Evolutionary conservation across 1,284 basidiomycete genomes (phyloP).

Genomic region (Cryptococcus amylolentus): DNA sequence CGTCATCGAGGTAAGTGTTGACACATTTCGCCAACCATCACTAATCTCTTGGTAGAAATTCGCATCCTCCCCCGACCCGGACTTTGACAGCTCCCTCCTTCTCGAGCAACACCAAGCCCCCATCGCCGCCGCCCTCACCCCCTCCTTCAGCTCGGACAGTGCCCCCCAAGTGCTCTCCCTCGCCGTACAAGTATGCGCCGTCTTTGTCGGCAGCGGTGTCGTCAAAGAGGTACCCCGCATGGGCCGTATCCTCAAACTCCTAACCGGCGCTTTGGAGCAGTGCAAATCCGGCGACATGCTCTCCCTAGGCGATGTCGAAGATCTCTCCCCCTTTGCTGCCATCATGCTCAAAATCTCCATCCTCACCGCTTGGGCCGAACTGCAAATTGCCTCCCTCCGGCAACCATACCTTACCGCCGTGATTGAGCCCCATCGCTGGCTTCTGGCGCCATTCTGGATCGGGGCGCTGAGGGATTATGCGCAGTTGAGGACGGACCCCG

Average conservation of each 20-base stretch:
- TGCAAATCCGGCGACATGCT: slow-evolving; percentile 79
- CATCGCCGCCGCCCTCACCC: slow-evolving; percentile 95
- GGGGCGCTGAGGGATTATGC: slow-evolving; percentile 87
- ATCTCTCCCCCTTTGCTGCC: slow-evolving; percentile 87
- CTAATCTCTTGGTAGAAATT: slow-evolving; percentile 61
- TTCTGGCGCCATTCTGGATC: slow-evolving; percentile 82
- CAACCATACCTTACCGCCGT: slow-evolving; percentile 78
- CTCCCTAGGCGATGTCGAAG: slow-evolving; percentile 78
- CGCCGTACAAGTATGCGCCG: slow-evolving; percentile 89
- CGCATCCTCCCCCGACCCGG: slow-evolving; percentile 80
- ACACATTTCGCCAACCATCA: not conserved
- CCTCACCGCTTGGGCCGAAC: slow-evolving; percentile 91
- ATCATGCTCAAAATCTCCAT: slow-evolving; percentile 93
- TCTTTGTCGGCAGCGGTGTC: slow-evolving; percentile 94
- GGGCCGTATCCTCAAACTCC: slow-evolving; percentile 88
- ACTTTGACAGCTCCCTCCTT: slow-evolving; percentile 82
- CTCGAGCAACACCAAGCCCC: slow-evolving; percentile 99
- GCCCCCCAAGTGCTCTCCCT: slow-evolving; percentile 92
- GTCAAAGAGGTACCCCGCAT: slow-evolving; percentile 84
- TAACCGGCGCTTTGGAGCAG: slow-evolving; percentile 84
- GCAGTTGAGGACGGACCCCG: slow-evolving; percentile 80
- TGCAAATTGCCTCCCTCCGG: slow-evolving; percentile 72
- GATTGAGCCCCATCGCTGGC: slow-evolving; percentile 72
- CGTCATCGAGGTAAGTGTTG: slow-evolving; percentile 72
- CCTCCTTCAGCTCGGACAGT: slow-evolving; percentile 90